phyloP scores from a whole-genome alignment of 2,329 filamentous ascomycete genomes.

The Bipolaris bicolor region DNA sequence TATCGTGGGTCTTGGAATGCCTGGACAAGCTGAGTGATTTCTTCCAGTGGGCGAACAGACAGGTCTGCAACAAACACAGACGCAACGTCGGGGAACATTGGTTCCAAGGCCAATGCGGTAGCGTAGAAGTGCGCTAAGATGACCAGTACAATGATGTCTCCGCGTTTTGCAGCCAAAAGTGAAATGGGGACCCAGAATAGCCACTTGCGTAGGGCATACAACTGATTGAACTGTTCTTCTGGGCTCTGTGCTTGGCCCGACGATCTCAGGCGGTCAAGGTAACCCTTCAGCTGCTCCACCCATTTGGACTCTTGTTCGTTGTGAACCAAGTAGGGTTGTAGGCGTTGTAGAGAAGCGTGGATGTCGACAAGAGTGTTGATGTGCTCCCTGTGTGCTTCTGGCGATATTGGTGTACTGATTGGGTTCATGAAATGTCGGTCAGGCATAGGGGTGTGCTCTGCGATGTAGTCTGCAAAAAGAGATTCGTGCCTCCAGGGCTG shows the following conservation, averaged over 20 bases:
- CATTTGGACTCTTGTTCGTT: slow-evolving; percentile 57
- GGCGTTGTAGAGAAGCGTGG: slow-evolving; percentile 51
- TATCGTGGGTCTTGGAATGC: slow-evolving; percentile 49
- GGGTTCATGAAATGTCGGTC: slow-evolving; percentile 62
- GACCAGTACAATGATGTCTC: slow-evolving; percentile 77
- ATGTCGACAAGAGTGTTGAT: slow-evolving; percentile 49
- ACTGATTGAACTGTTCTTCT: slow-evolving; percentile 85
- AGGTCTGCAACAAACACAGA: slow-evolving; percentile 76
- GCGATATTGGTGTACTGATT: slow-evolving; percentile 68
- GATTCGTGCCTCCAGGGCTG: slow-evolving; percentile 90
- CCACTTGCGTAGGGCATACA: slow-evolving; percentile 89
- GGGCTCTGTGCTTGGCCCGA: slow-evolving; percentile 58
- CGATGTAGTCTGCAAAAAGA: slow-evolving; percentile 80
- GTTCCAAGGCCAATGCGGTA: slow-evolving; percentile 83
- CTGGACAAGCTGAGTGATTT: slow-evolving; percentile 79
- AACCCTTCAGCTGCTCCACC: slow-evolving; percentile 56
- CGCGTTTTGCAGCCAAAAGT: slow-evolving; percentile 76
- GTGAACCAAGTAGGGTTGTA: slow-evolving; percentile 52
- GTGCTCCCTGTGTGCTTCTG: slow-evolving; percentile 64
- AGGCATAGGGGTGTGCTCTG: slow-evolving; percentile 65
- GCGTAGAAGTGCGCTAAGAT: slow-evolving; percentile 93
- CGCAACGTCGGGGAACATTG: slow-evolving; percentile 88
- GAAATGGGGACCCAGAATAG: slow-evolving; percentile 93
- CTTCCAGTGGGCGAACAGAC: slow-evolving; percentile 80
- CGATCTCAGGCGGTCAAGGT: slow-evolving; percentile 53